Percentiles rank a stretch among this genome's conserved stretches.
These are phyloP conservation scores for Xylaria sp. DNA, from an alignment of 2,329 filamentous ascomycete genomes.

Conservation along the genomic window DNA sequence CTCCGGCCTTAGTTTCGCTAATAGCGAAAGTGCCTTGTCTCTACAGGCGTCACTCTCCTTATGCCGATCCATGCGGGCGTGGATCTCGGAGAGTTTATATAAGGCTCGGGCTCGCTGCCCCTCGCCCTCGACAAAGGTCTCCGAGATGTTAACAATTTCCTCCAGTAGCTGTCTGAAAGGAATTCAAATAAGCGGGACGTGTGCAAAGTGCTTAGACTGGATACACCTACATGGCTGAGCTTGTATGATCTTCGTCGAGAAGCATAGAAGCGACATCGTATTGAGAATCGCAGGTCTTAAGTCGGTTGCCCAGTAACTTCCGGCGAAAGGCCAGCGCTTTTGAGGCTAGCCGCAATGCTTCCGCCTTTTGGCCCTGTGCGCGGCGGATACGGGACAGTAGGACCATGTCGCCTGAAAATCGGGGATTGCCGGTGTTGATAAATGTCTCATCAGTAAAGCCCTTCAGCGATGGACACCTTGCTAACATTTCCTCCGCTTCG, in stretches of 20 bases:
- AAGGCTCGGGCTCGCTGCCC: constrained; percentile 34
- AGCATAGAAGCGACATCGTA: constrained; percentile 35
- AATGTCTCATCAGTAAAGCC: constrained; percentile 47
- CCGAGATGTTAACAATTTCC: constrained; percentile 33
- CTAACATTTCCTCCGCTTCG: constrained; percentile 44
- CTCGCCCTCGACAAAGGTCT: constrained; percentile 33
- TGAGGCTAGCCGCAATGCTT: constrained; percentile 32
- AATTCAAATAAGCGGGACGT: too few species aligned
- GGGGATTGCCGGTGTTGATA: constrained; percentile 40
- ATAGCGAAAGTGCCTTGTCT: too few species aligned
- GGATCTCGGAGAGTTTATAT: constrained; percentile 35
- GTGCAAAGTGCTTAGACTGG: too few species aligned
- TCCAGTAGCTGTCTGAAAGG: constrained; percentile 26
- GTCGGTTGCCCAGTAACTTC: constrained; percentile 33
- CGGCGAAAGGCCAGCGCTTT: constrained; percentile 35
- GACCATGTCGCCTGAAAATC: constrained; percentile 38
- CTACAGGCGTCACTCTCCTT: too few species aligned
- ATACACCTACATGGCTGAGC: constrained; percentile 28
- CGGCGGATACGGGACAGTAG: constrained; percentile 37
- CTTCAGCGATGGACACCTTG: constrained; percentile 42
- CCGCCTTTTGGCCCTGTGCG: constrained; percentile 28
- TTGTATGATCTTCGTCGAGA: constrained; percentile 22
- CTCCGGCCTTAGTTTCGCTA: too few species aligned
- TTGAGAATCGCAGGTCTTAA: constrained; percentile 35
- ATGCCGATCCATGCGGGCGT: too few species aligned